Evolutionary conservation across 2,329 filamentous ascomycete genomes (phyloP), one percentile per base, ranked within the genome.

Genomic region (Cladophialophora psammophila): DNA sequence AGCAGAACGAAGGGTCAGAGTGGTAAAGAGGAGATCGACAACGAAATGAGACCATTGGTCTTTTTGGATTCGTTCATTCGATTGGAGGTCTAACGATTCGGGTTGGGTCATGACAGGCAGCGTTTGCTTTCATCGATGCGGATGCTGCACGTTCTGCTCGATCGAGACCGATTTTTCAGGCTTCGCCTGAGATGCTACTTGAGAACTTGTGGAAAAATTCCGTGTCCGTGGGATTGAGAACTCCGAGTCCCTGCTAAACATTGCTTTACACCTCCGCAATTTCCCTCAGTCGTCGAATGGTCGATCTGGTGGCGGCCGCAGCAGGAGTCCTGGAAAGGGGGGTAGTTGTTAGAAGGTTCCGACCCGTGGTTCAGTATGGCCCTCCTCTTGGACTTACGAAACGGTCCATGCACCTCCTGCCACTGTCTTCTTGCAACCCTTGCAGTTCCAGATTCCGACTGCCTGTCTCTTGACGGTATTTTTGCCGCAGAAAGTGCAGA

Each of bases 401-500:
- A 98, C 91, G 78, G 89, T 91, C 88, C 96, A 98, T 79, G 94
- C 95, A 85, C 94, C 92, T 83, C 92, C 92, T 78, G 92, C 94
- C 76, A 94, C 88, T 79, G 90, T 92, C 91, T 97, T 97, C 83
- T 92, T 90, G 91, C 95, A 98, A 70, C 90, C 88, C 84, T 89
- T 91, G 92, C 95, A 99, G 84, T 94, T 88, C 94, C 94, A 97
- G 88, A 97, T 97, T 78, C 94, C 94, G 77, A 94, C 92, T 72
- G 92, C 90, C 80, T 93, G 87, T 80, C 94, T 90, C 87, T 93
- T 93, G 80, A 97, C 93, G 78, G 90, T 91, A 82, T 89, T 90
- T 91, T 98, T 98, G 81, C 94, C 94, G 89, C 93, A 97, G 91
- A 98, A 99, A 75, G 94, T 94, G 90, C 94, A 98, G 81, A 90